Evolutionary conservation across 495 filamentous ascomycete species (phyloP), one percentile per base, ranked within the genome.

Genomic region (Filosporella fistucella): DNA sequence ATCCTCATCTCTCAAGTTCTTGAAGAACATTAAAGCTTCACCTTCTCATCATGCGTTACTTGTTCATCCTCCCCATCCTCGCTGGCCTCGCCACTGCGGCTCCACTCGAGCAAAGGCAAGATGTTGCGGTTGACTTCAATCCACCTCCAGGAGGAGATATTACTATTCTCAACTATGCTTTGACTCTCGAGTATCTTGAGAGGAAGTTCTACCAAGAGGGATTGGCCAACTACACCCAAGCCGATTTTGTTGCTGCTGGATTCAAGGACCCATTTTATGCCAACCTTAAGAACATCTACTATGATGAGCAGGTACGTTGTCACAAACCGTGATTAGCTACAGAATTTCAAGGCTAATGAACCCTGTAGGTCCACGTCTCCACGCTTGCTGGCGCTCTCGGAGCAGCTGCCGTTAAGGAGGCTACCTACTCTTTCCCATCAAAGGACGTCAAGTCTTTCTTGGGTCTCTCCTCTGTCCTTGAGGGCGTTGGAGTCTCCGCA

Each of bases 151-250:
- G 51, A 38, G 55, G 55, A 3, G 55, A 58, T 20, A 43, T 49
- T n/a, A 48, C 47, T 30, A 58, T 58, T 22, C 47, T 58, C n/a
- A 53, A 57, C 49, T 57, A 57, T 18, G 41, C 41, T 24, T 25
- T 51, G 3, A 53, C 50, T 23, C 66, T 75, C 12, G 74, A 77
- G 54, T 65, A 74, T 47, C 68, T 77, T 16, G 71, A 75, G 54
- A 46, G 67, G 42, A 54, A 52, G 10, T 74, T 73, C 59, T 84
- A 83, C 55, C 61, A 63, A n/a, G 58, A 80, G 49, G 77, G 73
- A 25, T 64, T 83, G 1, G 58, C 68, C 48, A 82, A 79, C 42
- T 82, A 74, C 60, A 68, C 67, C 24, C 51, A 71, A 36, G 47
- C 51, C 0, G 61, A 75, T 36, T 85, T 83, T 57, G 34, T 61